Evolutionary conservation across 768 basidiomycete genomes (phyloP), one percentile per base, ranked within the genome.

Genomic region (Agrocybe praecox): DNA sequence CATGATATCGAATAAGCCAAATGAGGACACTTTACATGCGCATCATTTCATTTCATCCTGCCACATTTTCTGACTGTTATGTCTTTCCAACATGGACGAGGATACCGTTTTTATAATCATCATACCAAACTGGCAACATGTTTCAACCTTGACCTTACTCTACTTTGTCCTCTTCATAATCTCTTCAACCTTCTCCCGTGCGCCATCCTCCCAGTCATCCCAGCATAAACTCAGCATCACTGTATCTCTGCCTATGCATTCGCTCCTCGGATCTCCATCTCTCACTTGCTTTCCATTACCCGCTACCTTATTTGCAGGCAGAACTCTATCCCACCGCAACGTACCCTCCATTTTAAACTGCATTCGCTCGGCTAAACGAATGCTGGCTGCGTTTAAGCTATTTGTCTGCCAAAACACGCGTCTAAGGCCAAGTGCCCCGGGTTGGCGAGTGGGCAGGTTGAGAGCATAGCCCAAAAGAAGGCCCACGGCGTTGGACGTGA

Each of bases 321-420:
- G 57, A 7, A 83, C 76, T 29, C 81, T 67, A 53, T 85, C 75
- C 86, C 87, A 90, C 43, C 80, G 65, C 59, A 81, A 49, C 9
- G 79, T 64, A 0, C 73, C 83, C 65, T 92, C 89, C 32, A 68
- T 55, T 54, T 66, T 70, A 66, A 90, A 87, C 0, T 87, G 88
- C 74, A 90, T 69, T 51, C 82, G 74, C 62, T 83, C 72, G 0
- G 88, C 88, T 0, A 79, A 72, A 5, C 69, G 61, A 15, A 85
- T 68, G 34, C 84, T 86, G 0, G 73, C 63, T 11, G 42, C 47
- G 62, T 90, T 90, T 18, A 64, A 52, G 12, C 68, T 62, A 48
- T 84, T 80, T 4, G 85, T 76, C 58, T 80, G 78, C 84, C 87
- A 91, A 29, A 82, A 81, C 0, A 88, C 81, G 11, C 88, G 76